Evolutionary conservation across 805 yeast species (phyloP).

Genomic region (Cyberlindnera euphorbiae): DNA sequence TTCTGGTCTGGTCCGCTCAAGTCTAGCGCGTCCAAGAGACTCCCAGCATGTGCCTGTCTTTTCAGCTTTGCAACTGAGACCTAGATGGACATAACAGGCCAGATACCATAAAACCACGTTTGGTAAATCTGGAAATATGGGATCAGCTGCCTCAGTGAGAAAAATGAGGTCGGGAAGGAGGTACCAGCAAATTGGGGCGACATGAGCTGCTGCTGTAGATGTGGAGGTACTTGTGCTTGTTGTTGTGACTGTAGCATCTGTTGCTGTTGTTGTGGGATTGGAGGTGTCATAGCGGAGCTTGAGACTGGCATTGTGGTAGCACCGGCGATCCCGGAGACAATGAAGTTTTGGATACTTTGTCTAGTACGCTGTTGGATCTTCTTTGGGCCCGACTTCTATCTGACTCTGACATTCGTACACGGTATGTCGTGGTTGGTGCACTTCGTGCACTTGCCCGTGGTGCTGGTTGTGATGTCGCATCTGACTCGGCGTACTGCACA

Average conservation of each 20-base stretch:
- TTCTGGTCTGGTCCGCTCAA: constrained; percentile 4
- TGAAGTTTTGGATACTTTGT: constrained; percentile 13
- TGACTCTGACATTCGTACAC: constrained; percentile 22
- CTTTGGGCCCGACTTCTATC: constrained; percentile 25
- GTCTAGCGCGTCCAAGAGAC: constrained; percentile 5
- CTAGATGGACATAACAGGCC: constrained; percentile 23
- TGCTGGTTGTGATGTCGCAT: constrained; percentile 17
- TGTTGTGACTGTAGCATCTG: too few relatives aligned
- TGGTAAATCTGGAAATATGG: constrained; percentile 23
- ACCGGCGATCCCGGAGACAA: background rate
- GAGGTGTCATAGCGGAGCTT: too few relatives aligned
- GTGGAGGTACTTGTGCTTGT: background rate
- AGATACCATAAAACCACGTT: constrained; percentile 25
- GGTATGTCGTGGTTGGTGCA: constrained; percentile 20
- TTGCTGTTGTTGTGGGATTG: too few relatives aligned
- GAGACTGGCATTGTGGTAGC: too few relatives aligned
- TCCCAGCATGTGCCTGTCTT: constrained; percentile 1
- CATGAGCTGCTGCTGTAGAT: background rate
- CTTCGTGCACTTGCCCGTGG: constrained; percentile 18
- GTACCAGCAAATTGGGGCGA: too few relatives aligned
- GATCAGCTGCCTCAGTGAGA: constrained; percentile 18
- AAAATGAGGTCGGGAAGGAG: constrained; percentile 1
- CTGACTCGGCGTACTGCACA: constrained; percentile 26
- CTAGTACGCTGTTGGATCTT: constrained; percentile 22
- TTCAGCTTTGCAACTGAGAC: constrained; percentile 13